These are phyloP conservation scores for Wickerhamomyces bovis DNA, from an alignment of 805 yeast genomes.

Conservation along the genomic window DNA sequence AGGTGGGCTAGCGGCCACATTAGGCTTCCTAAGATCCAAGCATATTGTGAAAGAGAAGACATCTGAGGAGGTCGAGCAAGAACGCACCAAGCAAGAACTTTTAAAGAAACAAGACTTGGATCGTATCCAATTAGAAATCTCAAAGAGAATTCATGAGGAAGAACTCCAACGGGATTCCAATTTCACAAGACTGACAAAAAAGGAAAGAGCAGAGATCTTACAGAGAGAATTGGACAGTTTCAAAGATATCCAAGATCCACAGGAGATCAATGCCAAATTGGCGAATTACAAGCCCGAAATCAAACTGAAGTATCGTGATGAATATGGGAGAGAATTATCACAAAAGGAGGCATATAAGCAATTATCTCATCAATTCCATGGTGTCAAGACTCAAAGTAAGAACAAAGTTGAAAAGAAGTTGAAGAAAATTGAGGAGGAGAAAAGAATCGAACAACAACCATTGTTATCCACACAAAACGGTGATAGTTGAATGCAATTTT, in stretches of 20 bases:
- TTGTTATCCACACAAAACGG: background rate
- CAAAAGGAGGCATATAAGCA: constrained; percentile 56
- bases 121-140: constrained; percentile 12
- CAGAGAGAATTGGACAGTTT: constrained; percentile 11
- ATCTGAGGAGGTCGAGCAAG: constrained; percentile 3
- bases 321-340: constrained; percentile 40
- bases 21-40: constrained; percentile 18
- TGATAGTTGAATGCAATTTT: no score
- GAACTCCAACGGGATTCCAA: constrained; percentile 10
- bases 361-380: constrained; percentile 58
- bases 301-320: constrained; percentile 45
- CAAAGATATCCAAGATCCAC: constrained; percentile 5
- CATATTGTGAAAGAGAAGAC: constrained; percentile 13
- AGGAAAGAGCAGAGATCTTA: constrained; percentile 35
- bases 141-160: constrained; percentile 11
- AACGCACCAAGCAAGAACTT: constrained; percentile 8
- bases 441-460: background rate
- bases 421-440: constrained; percentile 17
- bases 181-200: constrained; percentile 32
- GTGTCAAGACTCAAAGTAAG: constrained; percentile 25
- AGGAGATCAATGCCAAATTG: constrained; percentile 13
- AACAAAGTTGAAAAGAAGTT: constrained; percentile 17
- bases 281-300: constrained; percentile 40
- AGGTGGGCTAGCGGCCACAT: constrained; percentile 21
- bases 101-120: constrained; percentile 12